Conservation (phyloP, 306 rosid genomes). For the Alnus rubra region DNA sequence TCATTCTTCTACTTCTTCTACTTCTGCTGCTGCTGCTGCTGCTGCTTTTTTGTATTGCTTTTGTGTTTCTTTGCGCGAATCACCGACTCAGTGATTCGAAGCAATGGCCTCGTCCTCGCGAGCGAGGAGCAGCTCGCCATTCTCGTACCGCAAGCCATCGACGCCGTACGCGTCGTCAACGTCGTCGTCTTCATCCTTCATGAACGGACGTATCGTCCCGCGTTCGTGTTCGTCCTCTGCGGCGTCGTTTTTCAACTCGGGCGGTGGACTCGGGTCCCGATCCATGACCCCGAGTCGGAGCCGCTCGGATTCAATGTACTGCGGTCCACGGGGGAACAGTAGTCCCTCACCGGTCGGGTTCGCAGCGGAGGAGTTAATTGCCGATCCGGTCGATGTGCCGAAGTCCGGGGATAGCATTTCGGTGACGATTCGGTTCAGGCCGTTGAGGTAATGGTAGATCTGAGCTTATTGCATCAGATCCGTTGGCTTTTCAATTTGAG, state of each 20-base stretch:
- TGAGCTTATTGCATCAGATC: slow-evolving; percentile 62
- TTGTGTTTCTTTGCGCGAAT: slow-evolving; percentile 37
- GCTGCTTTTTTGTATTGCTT: slow-evolving; percentile 5
- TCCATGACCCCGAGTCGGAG: slow-evolving; percentile 74
- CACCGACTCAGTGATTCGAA: slow-evolving; percentile 50
- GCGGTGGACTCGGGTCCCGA: slow-evolving; percentile 68
- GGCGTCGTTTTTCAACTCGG: slow-evolving; percentile 69
- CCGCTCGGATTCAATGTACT: slow-evolving; percentile 63
- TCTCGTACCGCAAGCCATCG: slow-evolving; percentile 75
- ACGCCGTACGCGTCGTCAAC: slow-evolving; percentile 72
- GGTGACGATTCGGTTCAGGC: slow-evolving; percentile 97
- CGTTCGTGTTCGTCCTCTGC: slow-evolving; percentile 80
- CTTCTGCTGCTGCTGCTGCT: slow-evolving; percentile 1
- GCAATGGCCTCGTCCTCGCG: slow-evolving; percentile 92
- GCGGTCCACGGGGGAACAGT: slow-evolving; percentile 41
- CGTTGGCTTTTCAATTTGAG: slow-evolving; percentile 23
- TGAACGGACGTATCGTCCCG: slow-evolving; percentile 71
- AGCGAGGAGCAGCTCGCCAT: slow-evolving; percentile 93
- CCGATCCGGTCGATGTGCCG: slow-evolving; percentile 56
- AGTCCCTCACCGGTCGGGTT: slow-evolving; percentile 68
- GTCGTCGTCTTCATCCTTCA: slow-evolving; percentile 72
- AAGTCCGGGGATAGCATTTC: slow-evolving; percentile 89
- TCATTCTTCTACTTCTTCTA: slow-evolving; percentile 18
- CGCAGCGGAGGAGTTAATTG: slow-evolving; percentile 63
- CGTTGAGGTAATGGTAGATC: slow-evolving; percentile 93